These are phyloP conservation scores for Backusella australiensis DNA, from an alignment of 192 early-diverging fungal species.

Conservation along the genomic window DNA sequence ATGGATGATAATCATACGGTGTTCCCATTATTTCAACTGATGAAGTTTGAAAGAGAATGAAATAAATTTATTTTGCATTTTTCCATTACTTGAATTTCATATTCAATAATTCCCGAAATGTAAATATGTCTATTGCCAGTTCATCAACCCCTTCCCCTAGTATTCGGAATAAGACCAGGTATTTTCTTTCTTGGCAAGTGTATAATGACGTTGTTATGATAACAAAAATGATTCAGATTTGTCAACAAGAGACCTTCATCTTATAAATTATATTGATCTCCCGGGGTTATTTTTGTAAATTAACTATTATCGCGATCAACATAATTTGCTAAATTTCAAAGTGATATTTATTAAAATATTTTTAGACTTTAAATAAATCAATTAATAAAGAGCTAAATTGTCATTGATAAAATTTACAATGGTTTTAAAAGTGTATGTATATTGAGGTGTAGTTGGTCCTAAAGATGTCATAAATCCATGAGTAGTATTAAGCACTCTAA, in stretches of 20 bases:
- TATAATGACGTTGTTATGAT: background rate
- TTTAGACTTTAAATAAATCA: too few species aligned
- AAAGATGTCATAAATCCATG: constrained; percentile 8
- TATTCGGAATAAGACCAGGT: background rate
- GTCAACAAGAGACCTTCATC: background rate
- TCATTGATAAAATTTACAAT: background rate
- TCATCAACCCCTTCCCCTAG: background rate
- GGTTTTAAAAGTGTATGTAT: background rate
- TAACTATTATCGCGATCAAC: background rate
- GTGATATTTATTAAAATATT: too few species aligned
- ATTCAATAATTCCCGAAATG: constrained; percentile 6
- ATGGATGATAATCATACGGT: background rate
- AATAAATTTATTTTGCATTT: background rate
- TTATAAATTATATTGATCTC: background rate
- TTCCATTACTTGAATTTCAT: background rate
- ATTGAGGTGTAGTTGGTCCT: background rate
- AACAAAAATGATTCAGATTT: background rate
- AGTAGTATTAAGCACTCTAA: constrained; percentile 12
- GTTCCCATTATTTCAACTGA: background rate
- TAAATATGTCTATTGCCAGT: background rate
- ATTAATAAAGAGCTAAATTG: background rate
- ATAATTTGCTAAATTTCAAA: background rate
- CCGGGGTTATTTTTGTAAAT: background rate
- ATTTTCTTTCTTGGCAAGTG: background rate
- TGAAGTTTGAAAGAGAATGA: background rate